These are phyloP conservation scores for Parathielavia hyrcaniae DNA, from an alignment of 495 filamentous ascomycete species.

Conservation along the genomic window DNA sequence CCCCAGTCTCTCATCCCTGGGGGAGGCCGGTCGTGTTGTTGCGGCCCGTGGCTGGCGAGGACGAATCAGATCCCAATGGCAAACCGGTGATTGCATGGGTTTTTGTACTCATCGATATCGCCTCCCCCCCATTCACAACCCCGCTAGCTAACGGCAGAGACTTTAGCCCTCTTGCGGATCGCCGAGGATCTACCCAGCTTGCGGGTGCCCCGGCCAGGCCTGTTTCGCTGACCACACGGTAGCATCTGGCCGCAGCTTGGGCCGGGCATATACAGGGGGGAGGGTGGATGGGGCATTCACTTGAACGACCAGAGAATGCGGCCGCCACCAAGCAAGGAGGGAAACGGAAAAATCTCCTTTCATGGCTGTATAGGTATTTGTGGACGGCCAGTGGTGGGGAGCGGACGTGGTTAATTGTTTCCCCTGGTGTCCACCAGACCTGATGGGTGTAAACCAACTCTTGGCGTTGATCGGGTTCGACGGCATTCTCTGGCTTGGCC, in stretches of 20 bases:
- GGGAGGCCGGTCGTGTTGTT: constrained; percentile 11
- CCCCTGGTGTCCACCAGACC: background rate
- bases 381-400: background rate
- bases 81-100: background rate
- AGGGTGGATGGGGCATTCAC: background rate
- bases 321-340: constrained; percentile 20
- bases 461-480: constrained; percentile 1
- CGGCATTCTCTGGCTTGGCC: background rate
- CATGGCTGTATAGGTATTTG: background rate
- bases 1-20: constrained; percentile 18
- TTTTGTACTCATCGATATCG: constrained; percentile 9
- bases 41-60: constrained; percentile 23
- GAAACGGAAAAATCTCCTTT: constrained; percentile 19
- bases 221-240: constrained; percentile 32
- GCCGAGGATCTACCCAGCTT: constrained; percentile 24
- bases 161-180: constrained; percentile 13
- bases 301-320: constrained; percentile 2
- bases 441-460: constrained; percentile 1
- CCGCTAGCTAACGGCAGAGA: constrained; percentile 12
- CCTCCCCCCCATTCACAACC: constrained; percentile 5
- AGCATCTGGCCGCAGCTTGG: constrained; percentile 28
- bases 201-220: constrained; percentile 22
- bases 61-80: constrained; percentile 23
- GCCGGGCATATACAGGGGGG: constrained; percentile 12
- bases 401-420: background rate